These are phyloP conservation scores for Chaetomium olivaceum DNA, from an alignment of 2,329 filamentous ascomycete genomes.

Conservation along the genomic window DNA sequence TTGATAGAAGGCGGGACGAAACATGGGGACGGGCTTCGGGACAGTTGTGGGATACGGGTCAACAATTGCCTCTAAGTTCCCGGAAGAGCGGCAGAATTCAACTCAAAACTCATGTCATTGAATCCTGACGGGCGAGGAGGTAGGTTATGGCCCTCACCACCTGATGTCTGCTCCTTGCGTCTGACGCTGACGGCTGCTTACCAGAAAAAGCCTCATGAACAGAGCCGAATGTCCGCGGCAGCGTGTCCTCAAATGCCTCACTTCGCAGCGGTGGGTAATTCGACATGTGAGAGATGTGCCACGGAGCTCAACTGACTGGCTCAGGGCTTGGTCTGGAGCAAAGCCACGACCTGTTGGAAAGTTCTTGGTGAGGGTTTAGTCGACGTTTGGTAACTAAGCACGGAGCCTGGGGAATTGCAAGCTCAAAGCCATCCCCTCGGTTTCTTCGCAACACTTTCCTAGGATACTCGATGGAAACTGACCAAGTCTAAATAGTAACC, in stretches of 20 bases:
- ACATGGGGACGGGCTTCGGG: background rate
- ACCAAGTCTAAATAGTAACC: too few relatives aligned
- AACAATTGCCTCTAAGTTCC: background rate
- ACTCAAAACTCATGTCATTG: background rate
- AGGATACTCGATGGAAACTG: background rate
- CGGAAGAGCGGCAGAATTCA: background rate
- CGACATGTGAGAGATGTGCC: background rate
- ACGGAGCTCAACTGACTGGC: background rate
- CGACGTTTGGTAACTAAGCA: background rate
- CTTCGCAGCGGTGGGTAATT: background rate
- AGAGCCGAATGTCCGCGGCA: background rate
- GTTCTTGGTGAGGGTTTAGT: background rate
- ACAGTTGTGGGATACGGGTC: background rate
- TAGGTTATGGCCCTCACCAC: background rate
- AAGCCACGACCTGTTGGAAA: background rate
- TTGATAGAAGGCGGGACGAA: background rate
- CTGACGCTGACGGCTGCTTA: background rate
- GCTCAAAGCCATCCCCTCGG: background rate
- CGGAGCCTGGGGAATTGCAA: background rate
- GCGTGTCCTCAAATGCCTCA: background rate
- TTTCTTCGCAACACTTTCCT: background rate
- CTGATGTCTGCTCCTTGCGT: background rate
- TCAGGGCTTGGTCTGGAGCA: background rate
- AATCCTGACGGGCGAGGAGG: background rate
- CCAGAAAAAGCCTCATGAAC: background rate